phyloP scores from a whole-genome alignment of 1,139 yeast genomes.

The Candida gigantensis region DNA sequence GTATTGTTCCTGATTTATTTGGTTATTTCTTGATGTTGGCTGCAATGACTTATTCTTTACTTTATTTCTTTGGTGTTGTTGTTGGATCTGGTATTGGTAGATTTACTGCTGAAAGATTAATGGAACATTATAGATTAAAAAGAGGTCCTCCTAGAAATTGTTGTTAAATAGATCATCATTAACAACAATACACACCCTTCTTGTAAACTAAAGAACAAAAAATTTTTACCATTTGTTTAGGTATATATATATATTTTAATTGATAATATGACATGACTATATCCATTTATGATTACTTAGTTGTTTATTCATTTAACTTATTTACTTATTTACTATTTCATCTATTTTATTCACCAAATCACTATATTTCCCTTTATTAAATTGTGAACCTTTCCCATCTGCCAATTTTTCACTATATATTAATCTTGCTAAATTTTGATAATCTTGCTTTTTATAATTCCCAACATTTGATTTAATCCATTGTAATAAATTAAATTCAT shows the following conservation, averaged over 20 bases:
- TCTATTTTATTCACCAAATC: constrained; percentile 36
- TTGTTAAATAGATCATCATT: constrained; percentile 8
- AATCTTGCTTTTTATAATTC: constrained; percentile 27
- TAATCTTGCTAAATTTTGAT: constrained; percentile 38
- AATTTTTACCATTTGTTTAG: too few species aligned
- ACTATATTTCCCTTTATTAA: constrained; percentile 40
- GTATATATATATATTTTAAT: neutral
- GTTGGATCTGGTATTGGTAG: constrained; percentile 70
- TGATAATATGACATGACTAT: neutral
- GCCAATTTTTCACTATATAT: constrained; percentile 48
- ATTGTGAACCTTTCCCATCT: constrained; percentile 41
- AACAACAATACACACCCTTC: neutral
- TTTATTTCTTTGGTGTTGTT: constrained; percentile 72
- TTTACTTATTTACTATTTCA: constrained; percentile 11
- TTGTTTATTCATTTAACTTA: neutral
- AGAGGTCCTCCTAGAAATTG: constrained; percentile 12
- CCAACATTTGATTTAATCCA: constrained; percentile 21
- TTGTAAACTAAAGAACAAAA: neutral
- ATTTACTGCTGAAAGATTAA: constrained; percentile 61
- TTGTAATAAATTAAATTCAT: constrained; percentile 37
- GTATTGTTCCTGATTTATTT: constrained; percentile 63
- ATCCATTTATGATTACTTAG: too few species aligned
- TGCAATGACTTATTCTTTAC: constrained; percentile 66
- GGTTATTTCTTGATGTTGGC: constrained; percentile 76
- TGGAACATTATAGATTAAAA: constrained; percentile 15